phyloP scores from a whole-genome alignment of 306 rosid genomes.

The Senna siamea region DNA sequence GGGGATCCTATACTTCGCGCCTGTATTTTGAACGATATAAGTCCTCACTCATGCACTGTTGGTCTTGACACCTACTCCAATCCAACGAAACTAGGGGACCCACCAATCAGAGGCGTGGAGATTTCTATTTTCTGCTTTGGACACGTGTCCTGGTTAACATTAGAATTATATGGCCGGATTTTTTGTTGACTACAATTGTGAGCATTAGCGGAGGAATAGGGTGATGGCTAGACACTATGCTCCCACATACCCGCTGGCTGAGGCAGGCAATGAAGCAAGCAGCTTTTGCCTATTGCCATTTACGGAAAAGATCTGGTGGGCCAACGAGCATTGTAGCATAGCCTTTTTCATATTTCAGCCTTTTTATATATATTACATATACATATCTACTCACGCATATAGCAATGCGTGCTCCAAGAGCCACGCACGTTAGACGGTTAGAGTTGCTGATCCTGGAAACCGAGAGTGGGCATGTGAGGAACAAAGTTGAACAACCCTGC shows the following conservation, averaged over 20 bases:
- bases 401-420: background rate
- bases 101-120: no score
- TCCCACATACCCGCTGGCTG: no score
- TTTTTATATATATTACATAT: no score
- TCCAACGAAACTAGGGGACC: no score
- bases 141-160: no score
- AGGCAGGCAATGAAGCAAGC: no score
- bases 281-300: constrained; percentile 20
- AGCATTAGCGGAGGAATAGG: no score
- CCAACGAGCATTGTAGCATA: constrained; percentile 15
- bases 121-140: no score
- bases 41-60: background rate
- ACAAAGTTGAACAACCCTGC: constrained; percentile 10
- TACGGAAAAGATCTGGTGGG: constrained; percentile 46
- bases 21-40: background rate
- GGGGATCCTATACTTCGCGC: background rate
- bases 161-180: no score
- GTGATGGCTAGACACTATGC: no score
- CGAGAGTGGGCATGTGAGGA: background rate
- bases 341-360: background rate
- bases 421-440: background rate
- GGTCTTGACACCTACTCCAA: no score
- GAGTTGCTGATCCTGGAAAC: constrained; percentile 7
- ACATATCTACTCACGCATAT: background rate
- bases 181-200: no score